Conservation (phyloP, 257 asterid genomes). For the Coffea canephora region DNA sequence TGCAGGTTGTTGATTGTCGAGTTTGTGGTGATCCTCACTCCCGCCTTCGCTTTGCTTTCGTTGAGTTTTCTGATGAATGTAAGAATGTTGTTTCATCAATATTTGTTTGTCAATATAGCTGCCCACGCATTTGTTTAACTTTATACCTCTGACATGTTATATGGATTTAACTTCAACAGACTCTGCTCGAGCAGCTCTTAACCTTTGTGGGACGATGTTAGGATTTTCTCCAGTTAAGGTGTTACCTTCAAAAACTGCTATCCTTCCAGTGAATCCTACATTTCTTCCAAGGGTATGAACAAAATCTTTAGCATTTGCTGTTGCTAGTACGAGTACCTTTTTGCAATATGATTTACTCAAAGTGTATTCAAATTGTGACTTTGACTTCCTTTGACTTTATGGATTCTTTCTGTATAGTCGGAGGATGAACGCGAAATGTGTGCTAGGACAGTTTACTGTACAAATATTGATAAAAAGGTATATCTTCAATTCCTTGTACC, state of each 20-base stretch:
- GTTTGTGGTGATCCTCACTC: conserved; percentile 99
- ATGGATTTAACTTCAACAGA: conserved; percentile 43
- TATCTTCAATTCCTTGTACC: neutral
- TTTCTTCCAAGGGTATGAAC: conserved; percentile 83
- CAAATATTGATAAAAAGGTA: conserved; percentile 93
- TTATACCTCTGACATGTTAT: conserved; percentile 1
- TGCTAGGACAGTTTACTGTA: conserved; percentile 94
- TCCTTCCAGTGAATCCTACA: conserved; percentile 93
- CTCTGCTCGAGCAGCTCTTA: conserved; percentile 73
- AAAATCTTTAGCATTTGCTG: conserved; percentile 3
- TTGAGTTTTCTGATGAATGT: conserved; percentile 92
- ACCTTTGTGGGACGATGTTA: conserved; percentile 62
- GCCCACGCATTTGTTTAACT: conserved; percentile 5
- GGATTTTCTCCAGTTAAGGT: conserved; percentile 85
- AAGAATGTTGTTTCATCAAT: conserved; percentile 24
- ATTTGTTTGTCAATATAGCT: conserved; percentile 7
- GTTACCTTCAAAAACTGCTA: conserved; percentile 94
- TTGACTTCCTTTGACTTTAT: neutral
- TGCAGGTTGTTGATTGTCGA: conserved; percentile 94
- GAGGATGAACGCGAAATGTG: conserved; percentile 99
- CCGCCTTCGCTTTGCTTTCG: conserved; percentile 97
- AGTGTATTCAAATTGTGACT: neutral
- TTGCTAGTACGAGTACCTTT: neutral
- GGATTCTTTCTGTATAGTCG: conserved; percentile 42
- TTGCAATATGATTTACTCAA: neutral